A percentile compares a stretch with the other conserved stretches of the same genome.
Conservation (phyloP, 495 filamentous ascomycete genomes). For the Penicillium coffeae region DNA sequence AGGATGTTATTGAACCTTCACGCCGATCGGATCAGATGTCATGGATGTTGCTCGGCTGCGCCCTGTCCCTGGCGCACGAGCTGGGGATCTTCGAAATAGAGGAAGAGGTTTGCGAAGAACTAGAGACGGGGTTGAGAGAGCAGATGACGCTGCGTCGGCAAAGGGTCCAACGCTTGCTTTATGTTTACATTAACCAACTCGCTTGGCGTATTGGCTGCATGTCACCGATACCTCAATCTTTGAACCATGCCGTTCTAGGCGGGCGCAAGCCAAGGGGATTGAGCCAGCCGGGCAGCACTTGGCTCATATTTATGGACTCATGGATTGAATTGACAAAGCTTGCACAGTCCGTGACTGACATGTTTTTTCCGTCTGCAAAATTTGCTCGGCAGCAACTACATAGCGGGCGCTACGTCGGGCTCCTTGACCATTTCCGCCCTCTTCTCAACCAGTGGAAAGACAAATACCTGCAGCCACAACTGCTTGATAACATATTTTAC, state of each 20-base stretch:
- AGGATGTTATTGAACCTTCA: constrained; percentile 51
- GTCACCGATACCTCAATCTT: constrained; percentile 50
- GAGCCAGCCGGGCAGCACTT: constrained; percentile 32
- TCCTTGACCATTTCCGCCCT: constrained; percentile 51
- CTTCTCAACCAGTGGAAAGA: constrained; percentile 49
- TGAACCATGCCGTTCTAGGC: constrained; percentile 39
- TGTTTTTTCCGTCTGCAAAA: constrained; percentile 49
- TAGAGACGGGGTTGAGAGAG: constrained; percentile 30
- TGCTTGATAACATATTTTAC: constrained; percentile 38
- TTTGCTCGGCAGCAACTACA: constrained; percentile 50
- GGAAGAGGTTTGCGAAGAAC: constrained; percentile 13
- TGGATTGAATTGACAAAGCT: constrained; percentile 54
- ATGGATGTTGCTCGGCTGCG: constrained; percentile 52
- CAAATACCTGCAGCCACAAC: constrained; percentile 41
- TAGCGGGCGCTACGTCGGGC: constrained; percentile 49
- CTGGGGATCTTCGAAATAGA: constrained; percentile 49
- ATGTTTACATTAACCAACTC: constrained; percentile 52
- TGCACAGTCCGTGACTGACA: constrained; percentile 50
- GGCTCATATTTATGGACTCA: constrained; percentile 46
- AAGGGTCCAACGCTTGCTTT: constrained; percentile 45
- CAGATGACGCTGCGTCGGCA: constrained; percentile 40
- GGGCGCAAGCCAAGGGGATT: constrained; percentile 28
- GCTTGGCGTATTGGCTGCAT: constrained; percentile 52
- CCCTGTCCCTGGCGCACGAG: constrained; percentile 49
- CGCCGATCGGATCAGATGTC: constrained; percentile 54